Evolutionary conservation across 2,329 filamentous ascomycete species (phyloP).

Genomic region (Trichoderma harzianum): DNA sequence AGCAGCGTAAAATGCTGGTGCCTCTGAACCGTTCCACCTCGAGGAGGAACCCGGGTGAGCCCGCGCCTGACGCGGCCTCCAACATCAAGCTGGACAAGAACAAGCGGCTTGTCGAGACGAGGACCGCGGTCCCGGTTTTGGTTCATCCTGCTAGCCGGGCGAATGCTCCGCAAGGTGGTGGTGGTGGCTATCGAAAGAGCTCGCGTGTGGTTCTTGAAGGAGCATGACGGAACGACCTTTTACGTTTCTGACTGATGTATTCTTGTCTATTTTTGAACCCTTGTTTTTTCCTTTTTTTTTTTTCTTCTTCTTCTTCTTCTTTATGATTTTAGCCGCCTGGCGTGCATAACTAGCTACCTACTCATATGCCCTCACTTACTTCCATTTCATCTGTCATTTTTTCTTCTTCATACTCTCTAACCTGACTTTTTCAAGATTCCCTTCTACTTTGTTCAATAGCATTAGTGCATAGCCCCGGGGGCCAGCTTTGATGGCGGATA

Average conservation of each 20-base stretch:
- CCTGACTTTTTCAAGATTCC: background rate
- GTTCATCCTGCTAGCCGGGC: constrained; percentile 36
- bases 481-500: constrained; percentile 1
- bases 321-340: background rate
- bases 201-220: constrained; percentile 52
- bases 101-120: constrained; percentile 35
- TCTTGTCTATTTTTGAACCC: background rate
- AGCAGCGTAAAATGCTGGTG: constrained; percentile 59
- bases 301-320: background rate
- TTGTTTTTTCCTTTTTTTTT: background rate
- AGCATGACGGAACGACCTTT: constrained; percentile 21
- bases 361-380: background rate
- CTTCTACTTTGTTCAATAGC: constrained; percentile 7
- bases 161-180: constrained; percentile 32
- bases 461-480: constrained; percentile 9
- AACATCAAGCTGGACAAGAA: constrained; percentile 16
- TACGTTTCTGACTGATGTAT: constrained; percentile 6
- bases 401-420: background rate
- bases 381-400: constrained; percentile 1
- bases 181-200: constrained; percentile 46
- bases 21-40: constrained; percentile 42
- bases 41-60: constrained; percentile 19
- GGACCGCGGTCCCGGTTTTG: constrained; percentile 45
- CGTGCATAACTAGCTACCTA: background rate
- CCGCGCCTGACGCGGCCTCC: constrained; percentile 7